Evolutionary conservation across 2,329 filamentous ascomycete species (phyloP).

Genomic region (Arthrobotrys pseudoclavata): DNA sequence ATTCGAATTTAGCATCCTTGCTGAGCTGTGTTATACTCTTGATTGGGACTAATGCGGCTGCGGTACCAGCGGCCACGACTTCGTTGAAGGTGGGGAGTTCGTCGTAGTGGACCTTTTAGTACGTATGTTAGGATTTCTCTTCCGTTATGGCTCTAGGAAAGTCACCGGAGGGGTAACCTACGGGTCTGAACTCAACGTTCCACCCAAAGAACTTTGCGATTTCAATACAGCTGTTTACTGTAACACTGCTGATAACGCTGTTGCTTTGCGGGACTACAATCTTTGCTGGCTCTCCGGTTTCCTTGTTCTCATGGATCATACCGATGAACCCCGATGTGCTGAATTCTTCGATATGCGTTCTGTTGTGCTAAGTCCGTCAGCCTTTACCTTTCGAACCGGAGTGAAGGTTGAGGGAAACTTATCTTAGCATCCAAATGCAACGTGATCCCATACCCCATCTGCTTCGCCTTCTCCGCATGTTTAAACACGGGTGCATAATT

Average conservation of each 20-base stretch:
- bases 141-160: background rate
- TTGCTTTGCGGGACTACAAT: slow-evolving; percentile 89
- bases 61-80: slow-evolving; percentile 91
- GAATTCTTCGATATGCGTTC: slow-evolving; percentile 93
- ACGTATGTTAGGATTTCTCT: too few relatives aligned
- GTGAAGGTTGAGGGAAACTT: slow-evolving; percentile 17
- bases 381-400: background rate
- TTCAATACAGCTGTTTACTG: slow-evolving; percentile 80
- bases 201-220: slow-evolving; percentile 83
- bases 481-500: slow-evolving; percentile 94
- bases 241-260: slow-evolving; percentile 89
- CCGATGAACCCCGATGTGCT: slow-evolving; percentile 95
- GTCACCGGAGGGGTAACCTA: slow-evolving; percentile 66
- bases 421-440: slow-evolving; percentile 79
- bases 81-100: slow-evolving; percentile 78
- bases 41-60: slow-evolving; percentile 90
- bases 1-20: slow-evolving; percentile 72
- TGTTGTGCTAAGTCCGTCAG: slow-evolving; percentile 73
- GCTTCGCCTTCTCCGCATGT: slow-evolving; percentile 84
- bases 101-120: slow-evolving; percentile 70
- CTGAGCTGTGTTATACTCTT: slow-evolving; percentile 84
- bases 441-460: slow-evolving; percentile 90
- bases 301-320: slow-evolving; percentile 73
- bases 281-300: slow-evolving; percentile 72
- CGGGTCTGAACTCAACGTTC: slow-evolving; percentile 81